Percentiles rank a stretch among this genome's conserved stretches.
These are phyloP conservation scores for Cytospora chrysosperma DNA, from an alignment of 2,329 filamentous ascomycete species.

Conservation along the genomic window DNA sequence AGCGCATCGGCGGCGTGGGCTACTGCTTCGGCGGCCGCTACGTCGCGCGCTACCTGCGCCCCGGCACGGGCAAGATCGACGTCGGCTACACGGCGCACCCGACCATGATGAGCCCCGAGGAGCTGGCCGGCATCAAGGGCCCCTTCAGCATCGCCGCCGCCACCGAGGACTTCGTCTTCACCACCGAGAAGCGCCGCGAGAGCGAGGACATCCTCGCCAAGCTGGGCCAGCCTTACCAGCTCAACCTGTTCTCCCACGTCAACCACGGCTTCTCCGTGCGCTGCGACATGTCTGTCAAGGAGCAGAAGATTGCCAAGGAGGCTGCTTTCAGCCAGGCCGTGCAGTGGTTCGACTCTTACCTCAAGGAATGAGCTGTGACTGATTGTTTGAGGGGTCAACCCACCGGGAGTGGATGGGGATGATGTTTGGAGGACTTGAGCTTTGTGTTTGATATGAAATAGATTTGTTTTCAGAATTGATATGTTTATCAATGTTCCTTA, in stretches of 20 bases:
- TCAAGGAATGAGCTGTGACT: background rate
- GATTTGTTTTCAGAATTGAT: too few relatives aligned
- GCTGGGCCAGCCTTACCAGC: slow-evolving; percentile 31
- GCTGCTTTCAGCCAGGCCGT: slow-evolving; percentile 20
- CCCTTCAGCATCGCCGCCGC: slow-evolving; percentile 50
- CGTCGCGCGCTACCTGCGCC: slow-evolving; percentile 40
- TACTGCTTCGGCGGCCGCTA: slow-evolving; percentile 46
- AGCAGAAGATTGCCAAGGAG: slow-evolving; percentile 19
- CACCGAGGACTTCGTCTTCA: slow-evolving; percentile 47
- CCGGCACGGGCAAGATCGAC: slow-evolving; percentile 43
- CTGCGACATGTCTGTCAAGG: slow-evolving; percentile 12
- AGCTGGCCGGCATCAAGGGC: slow-evolving; percentile 43
- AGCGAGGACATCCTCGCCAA: slow-evolving; percentile 47
- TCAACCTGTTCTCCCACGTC: slow-evolving; percentile 16
- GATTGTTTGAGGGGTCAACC: background rate
- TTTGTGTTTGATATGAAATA: too few relatives aligned
- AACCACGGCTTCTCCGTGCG: slow-evolving; percentile 20
- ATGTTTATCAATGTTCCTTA: too few relatives aligned
- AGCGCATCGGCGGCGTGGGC: slow-evolving; percentile 40
- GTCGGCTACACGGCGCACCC: slow-evolving; percentile 51
- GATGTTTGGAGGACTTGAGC: too few relatives aligned
- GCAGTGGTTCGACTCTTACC: slow-evolving; percentile 15
- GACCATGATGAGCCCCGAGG: slow-evolving; percentile 45
- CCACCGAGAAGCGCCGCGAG: slow-evolving; percentile 43
- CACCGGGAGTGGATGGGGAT: too few relatives aligned